Base-by-base conservation (phyloP, 345 rosid species). In the Theobroma cacao region DNA sequence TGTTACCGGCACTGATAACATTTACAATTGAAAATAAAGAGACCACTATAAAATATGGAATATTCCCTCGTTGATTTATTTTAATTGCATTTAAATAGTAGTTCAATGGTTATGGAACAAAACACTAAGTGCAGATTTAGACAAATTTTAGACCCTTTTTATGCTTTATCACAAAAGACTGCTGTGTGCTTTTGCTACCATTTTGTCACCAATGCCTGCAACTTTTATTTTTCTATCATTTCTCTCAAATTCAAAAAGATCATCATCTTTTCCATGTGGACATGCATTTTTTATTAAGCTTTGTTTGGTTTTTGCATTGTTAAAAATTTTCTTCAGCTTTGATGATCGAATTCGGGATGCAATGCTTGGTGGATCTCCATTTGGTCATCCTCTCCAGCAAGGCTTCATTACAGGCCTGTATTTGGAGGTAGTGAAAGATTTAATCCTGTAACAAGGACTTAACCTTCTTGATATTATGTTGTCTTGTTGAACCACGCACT, bases 341-440 rank as follows among this genome's bases (percentile, higher is more conserved):
- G 93, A 95, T 70, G 99, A 95, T 85, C 99, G 98, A 71, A 82
- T 95, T 80, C 93, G 99, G 63, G 99, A 95, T 88, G 99, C 98
- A 78, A 81, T 88, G 85, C 94, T 92, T 86, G 99, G 99, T 67
- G 99, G 99, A 75, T 95, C 99, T 79, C 99, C 99, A 20, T 95
- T 95, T 91, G 98, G 99, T 50, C 91, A 86, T 74, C 97, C 97
- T 82, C 98, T 95, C 80, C 98, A 93, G 84, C 99, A 95, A 85
- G 99, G 99, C 79, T 95, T 91, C 80, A 82, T 88, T 58, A 95
- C 99, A 65, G 99, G 98, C 68, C 86, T 95, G 79, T 79, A 86
- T 68, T 86, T 93, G 84, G 94, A 90, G 96, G 99, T 95, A 90
- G 47, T 31, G 45, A 31, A 61, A 20, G 47, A 20, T 45, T 43